Evolutionary conservation across 768 basidiomycete genomes (phyloP).

Genomic region (Mycena olivaceomarginata): DNA sequence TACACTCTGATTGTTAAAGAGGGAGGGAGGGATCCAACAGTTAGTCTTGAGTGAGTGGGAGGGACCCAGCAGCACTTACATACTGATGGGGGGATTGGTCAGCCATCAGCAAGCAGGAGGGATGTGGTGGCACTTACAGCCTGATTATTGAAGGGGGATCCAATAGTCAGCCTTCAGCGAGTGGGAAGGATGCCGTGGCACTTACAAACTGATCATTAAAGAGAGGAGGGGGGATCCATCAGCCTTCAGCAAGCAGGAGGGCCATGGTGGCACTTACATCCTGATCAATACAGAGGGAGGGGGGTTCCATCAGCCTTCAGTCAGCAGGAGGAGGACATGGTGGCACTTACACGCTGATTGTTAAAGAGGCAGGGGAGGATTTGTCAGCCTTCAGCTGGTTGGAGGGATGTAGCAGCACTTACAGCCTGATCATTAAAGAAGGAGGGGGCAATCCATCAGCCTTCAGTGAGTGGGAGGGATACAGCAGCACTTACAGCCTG

Average conservation of each 20-base stretch:
- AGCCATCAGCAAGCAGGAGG: no score
- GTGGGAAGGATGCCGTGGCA: not conserved
- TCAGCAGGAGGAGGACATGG: no score
- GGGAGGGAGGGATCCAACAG: no score
- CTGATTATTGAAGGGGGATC: no score
- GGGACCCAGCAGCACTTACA: no score
- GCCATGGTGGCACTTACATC: not conserved
- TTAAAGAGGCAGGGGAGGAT: not conserved
- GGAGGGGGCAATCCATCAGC: not conserved
- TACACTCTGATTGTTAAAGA: no score
- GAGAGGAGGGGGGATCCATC: not conserved
- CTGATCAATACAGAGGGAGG: not conserved
- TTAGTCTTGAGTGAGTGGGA: no score
- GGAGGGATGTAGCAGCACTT: not conserved
- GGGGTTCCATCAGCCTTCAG: no score
- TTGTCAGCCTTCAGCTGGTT: not conserved
- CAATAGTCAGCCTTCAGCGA: no score
- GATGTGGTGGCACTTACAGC: no score
- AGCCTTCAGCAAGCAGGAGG: not conserved
- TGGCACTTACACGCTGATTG: no score
- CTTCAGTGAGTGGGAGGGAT: not conserved
- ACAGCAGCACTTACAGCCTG: not conserved
- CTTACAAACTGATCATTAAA: not conserved
- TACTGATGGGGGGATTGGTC: no score
- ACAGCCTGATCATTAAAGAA: not conserved